Conservation (phyloP, 257 asterid species). For the Buddleja alternifolia region DNA sequence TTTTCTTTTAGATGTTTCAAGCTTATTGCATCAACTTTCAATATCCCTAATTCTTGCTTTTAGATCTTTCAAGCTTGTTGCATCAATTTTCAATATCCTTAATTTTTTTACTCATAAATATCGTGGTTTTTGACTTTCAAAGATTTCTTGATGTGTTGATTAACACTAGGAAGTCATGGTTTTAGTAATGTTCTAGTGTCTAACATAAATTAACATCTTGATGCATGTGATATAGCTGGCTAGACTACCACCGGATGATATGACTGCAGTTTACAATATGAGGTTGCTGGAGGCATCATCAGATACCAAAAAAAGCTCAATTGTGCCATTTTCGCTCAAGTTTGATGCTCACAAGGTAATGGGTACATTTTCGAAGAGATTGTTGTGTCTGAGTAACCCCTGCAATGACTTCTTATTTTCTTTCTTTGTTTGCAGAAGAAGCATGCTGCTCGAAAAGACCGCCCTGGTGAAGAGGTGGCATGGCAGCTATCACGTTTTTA, state of each 20-base stretch:
- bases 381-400: background rate
- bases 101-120: background rate
- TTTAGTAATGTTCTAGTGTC: background rate
- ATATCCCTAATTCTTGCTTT: no score
- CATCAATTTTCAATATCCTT: no score
- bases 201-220: background rate
- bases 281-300: conserved; percentile 61
- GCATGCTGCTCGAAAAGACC: conserved; percentile 63
- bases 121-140: background rate
- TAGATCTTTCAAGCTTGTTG: no score
- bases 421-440: conserved; percentile 47
- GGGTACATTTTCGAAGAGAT: conserved; percentile 17
- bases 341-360: conserved; percentile 68
- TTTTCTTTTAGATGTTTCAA: background rate
- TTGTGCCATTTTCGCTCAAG: conserved; percentile 54
- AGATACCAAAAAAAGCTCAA: conserved; percentile 50
- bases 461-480: conserved; percentile 46
- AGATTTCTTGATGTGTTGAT: background rate
- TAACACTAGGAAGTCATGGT: background rate
- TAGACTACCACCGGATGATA: conserved; percentile 59
- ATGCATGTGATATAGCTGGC: conserved; percentile 48
- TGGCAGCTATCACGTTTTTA: conserved; percentile 75
- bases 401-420: conserved; percentile 15
- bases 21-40: no score
- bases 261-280: conserved; percentile 69